These are phyloP conservation scores for Apiospora phragmitis DNA, from an alignment of 2,329 filamentous ascomycete genomes.

Conservation along the genomic window DNA sequence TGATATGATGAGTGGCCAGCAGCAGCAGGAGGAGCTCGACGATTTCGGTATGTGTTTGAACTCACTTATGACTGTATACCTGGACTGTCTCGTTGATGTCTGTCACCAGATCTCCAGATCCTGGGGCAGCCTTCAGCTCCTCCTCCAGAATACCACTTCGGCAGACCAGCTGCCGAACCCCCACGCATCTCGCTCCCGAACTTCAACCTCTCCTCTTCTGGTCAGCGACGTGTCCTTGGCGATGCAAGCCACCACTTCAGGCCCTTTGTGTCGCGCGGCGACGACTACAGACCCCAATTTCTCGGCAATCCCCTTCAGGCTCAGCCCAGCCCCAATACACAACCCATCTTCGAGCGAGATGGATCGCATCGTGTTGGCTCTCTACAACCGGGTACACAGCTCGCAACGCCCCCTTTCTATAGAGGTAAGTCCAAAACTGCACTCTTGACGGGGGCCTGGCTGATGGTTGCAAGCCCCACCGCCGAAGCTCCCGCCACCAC, in stretches of 20 bases:
- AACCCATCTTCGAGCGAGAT: constrained; percentile 16
- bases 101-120: constrained; percentile 28
- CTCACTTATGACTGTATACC: background rate
- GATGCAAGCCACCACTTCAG: constrained; percentile 35
- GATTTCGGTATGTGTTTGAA: constrained; percentile 25
- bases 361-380: constrained; percentile 20
- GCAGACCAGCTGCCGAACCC: constrained; percentile 7
- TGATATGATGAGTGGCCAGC: constrained; percentile 13
- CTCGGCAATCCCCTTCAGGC: constrained; percentile 15
- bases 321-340: constrained; percentile 19
- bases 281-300: constrained; percentile 21
- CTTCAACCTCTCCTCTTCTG: constrained; percentile 12
- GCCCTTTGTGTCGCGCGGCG: constrained; percentile 19
- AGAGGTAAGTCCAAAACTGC: constrained; percentile 18
- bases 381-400: constrained; percentile 20
- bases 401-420: constrained; percentile 23
- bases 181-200: constrained; percentile 25
- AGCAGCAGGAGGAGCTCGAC: constrained; percentile 19
- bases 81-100: background rate
- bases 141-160: constrained; percentile 6
- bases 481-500: constrained; percentile 16
- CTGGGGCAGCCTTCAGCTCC: constrained; percentile 19
- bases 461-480: constrained; percentile 20
- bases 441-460: background rate
- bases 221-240: constrained; percentile 25